Evolutionary conservation across 2,329 filamentous ascomycete genomes (phyloP).

Genomic region (Polychaeton citri): DNA sequence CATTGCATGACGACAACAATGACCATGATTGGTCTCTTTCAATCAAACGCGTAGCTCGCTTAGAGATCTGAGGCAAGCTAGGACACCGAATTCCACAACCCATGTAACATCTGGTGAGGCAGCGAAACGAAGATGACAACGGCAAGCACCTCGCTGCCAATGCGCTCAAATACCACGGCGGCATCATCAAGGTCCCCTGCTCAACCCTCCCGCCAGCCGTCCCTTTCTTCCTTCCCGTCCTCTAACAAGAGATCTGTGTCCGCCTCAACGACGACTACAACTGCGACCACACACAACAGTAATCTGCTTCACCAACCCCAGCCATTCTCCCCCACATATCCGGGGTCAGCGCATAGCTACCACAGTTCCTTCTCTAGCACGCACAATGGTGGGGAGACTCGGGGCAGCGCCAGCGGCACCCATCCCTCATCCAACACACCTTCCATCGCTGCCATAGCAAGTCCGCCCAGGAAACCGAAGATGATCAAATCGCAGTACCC

Average conservation of each 20-base stretch:
- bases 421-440: background rate
- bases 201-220: constrained; percentile 23
- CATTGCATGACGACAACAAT: background rate
- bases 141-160: constrained; percentile 13
- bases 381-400: background rate
- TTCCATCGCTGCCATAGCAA: background rate
- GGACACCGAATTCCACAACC: too few relatives aligned
- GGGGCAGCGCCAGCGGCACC: background rate
- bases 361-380: constrained; percentile 6
- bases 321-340: background rate
- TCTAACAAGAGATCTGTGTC: constrained; percentile 13
- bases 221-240: constrained; percentile 29
- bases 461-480: constrained; percentile 3
- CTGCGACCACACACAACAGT: background rate
- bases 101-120: too few relatives aligned
- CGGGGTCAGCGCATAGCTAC: constrained; percentile 1
- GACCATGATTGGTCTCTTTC: background rate
- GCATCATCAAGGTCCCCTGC: constrained; percentile 6
- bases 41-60: background rate
- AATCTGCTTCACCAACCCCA: background rate
- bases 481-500: constrained; percentile 36
- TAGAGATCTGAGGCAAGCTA: background rate
- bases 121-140: too few relatives aligned
- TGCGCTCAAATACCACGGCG: constrained; percentile 14
- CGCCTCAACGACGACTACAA: constrained; percentile 1